These are phyloP conservation scores for Hanseniaspora singularis DNA, from an alignment of 805 yeast species.

Conservation along the genomic window DNA sequence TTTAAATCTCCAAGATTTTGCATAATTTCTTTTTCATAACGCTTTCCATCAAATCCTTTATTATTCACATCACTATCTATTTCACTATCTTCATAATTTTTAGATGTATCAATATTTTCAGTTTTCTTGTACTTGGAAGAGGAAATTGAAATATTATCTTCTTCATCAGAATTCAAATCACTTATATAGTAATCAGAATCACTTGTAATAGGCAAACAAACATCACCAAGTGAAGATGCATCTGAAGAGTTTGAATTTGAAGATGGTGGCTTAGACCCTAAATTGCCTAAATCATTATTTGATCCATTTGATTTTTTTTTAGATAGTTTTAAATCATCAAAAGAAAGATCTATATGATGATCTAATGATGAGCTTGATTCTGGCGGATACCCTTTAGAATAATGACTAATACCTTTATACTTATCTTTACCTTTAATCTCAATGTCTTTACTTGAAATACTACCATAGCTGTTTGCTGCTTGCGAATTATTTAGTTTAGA, in stretches of 20 bases:
- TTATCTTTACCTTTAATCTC: slow-evolving; percentile 4
- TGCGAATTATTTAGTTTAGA: background rate
- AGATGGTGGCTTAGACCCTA: slow-evolving; percentile 34
- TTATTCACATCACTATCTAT: slow-evolving; percentile 2
- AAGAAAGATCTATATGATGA: slow-evolving; percentile 31
- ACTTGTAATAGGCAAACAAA: slow-evolving; percentile 68
- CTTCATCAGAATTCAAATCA: slow-evolving; percentile 18
- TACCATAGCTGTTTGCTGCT: background rate
- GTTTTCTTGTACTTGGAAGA: background rate
- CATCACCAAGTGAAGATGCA: slow-evolving; percentile 77
- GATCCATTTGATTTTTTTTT: slow-evolving; percentile 12
- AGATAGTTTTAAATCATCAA: slow-evolving; percentile 5
- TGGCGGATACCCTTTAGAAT: slow-evolving; percentile 1
- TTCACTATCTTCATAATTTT: background rate
- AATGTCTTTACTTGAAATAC: slow-evolving; percentile 1
- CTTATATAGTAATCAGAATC: slow-evolving; percentile 28
- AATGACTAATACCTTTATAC: slow-evolving; percentile 12
- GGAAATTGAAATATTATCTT: slow-evolving; percentile 1
- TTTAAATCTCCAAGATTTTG: slow-evolving; percentile 3
- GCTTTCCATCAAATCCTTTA: slow-evolving; percentile 9
- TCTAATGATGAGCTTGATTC: slow-evolving; percentile 34
- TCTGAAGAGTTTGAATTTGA: slow-evolving; percentile 31
- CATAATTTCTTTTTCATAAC: slow-evolving; percentile 13
- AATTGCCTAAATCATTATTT: slow-evolving; percentile 24
- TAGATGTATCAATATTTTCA: background rate